A percentile compares a stretch with the other conserved stretches of the same genome.
These are phyloP conservation scores for Ambrosia trifida DNA, from an alignment of 129 eudicot genomes.

Conservation along the genomic window DNA sequence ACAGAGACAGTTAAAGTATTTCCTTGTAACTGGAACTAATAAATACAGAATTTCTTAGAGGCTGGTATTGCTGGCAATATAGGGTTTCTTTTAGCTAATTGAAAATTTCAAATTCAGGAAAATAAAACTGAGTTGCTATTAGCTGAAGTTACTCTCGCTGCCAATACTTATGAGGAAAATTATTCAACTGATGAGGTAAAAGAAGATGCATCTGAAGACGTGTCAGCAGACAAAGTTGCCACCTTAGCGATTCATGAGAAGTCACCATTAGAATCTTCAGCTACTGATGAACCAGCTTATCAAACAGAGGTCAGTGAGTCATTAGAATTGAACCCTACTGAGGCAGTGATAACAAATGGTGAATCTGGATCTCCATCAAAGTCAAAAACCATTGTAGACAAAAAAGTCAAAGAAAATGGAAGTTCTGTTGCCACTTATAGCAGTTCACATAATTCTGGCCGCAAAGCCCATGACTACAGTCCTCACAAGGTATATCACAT, in stretches of 20 bases:
- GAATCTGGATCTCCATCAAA: slow-evolving; percentile 46
- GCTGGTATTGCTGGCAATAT: slow-evolving; percentile 19
- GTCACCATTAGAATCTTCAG: slow-evolving; percentile 34
- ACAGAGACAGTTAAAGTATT: slow-evolving; percentile 51
- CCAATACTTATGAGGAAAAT: slow-evolving; percentile 48
- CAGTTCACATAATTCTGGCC: slow-evolving; percentile 40
- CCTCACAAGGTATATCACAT: slow-evolving; percentile 44
- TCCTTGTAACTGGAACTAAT: slow-evolving; percentile 22
- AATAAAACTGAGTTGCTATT: slow-evolving; percentile 43
- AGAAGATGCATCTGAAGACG: slow-evolving; percentile 46
- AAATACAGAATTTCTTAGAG: slow-evolving; percentile 13
- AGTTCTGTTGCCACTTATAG: slow-evolving; percentile 39
- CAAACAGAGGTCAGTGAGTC: slow-evolving; percentile 36
- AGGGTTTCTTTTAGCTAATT: background rate
- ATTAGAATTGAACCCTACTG: slow-evolving; percentile 33
- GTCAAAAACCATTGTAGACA: slow-evolving; percentile 31
- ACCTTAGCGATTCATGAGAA: slow-evolving; percentile 71
- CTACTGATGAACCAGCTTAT: slow-evolving; percentile 33
- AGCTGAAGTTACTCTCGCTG: slow-evolving; percentile 45
- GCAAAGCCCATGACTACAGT: slow-evolving; percentile 49
- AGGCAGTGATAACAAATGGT: slow-evolving; percentile 47
- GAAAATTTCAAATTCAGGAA: slow-evolving; percentile 44
- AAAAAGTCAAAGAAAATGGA: slow-evolving; percentile 52
- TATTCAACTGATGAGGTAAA: slow-evolving; percentile 46
- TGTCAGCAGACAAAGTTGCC: slow-evolving; percentile 62